These are phyloP conservation scores for Lachnellula arida DNA, from an alignment of 2,329 filamentous ascomycete genomes.

Conservation along the genomic window DNA sequence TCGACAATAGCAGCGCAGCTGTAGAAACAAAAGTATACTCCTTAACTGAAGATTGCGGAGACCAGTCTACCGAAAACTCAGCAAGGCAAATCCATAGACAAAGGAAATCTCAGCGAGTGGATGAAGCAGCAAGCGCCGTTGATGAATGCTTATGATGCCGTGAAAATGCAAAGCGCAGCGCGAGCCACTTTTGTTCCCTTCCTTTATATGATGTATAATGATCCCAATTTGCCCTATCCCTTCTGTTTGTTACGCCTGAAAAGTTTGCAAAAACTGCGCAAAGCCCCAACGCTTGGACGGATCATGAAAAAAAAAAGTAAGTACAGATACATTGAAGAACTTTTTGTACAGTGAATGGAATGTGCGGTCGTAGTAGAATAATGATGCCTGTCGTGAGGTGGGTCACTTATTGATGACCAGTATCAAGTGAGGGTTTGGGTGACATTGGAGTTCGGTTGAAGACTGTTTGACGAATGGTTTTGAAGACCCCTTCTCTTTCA, in stretches of 20 bases:
- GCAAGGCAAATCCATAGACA: conserved; percentile 7
- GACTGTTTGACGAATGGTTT: conserved; percentile 52
- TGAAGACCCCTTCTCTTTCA: conserved; percentile 49
- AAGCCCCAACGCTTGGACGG: conserved; percentile 9
- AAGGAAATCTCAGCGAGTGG: conserved; percentile 21
- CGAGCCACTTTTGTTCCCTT: conserved; percentile 32
- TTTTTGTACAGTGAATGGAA: conserved; percentile 18
- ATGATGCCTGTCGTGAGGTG: not conserved
- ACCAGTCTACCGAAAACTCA: conserved; percentile 5
- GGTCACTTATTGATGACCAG: conserved; percentile 10
- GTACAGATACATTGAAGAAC: conserved; percentile 15
- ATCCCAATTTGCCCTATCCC: conserved; percentile 14
- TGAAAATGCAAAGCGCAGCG: conserved; percentile 28
- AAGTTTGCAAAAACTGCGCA: conserved; percentile 15
- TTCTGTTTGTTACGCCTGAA: conserved; percentile 25
- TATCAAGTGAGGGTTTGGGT: conserved; percentile 24
- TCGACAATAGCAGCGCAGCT: conserved; percentile 2
- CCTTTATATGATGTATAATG: conserved; percentile 28
- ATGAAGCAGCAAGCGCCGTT: not conserved
- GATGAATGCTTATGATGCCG: conserved; percentile 3
- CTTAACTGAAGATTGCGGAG: not conserved
- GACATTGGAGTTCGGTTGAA: conserved; percentile 44
- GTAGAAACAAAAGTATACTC: not conserved
- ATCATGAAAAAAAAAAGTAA: conserved; percentile 27
- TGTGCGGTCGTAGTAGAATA: conserved; percentile 7